Percentiles rank a stretch among this genome's conserved stretches.
These are phyloP conservation scores for Pterocarpus santalinus DNA, from an alignment of 306 rosid species.

Conservation along the genomic window DNA sequence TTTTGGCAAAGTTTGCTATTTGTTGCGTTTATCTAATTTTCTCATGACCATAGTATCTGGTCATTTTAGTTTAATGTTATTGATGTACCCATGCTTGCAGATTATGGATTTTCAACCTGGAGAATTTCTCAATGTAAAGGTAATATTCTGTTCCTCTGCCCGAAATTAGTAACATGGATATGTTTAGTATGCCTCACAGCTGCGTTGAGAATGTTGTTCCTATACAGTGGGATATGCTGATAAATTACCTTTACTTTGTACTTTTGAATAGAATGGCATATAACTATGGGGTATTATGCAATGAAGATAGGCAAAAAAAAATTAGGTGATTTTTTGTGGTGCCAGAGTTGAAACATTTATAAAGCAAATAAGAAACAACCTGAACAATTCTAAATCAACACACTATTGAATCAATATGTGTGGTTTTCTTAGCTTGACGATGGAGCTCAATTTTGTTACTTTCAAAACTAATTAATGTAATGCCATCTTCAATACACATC, in stretches of 20 bases:
- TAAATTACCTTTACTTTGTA: neutral
- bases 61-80: slow-evolving; percentile 18
- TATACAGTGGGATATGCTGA: slow-evolving; percentile 12
- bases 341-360: slow-evolving; percentile 16
- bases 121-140: slow-evolving; percentile 93
- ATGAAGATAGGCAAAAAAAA: neutral
- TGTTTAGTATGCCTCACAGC: slow-evolving; percentile 18
- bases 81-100: slow-evolving; percentile 59
- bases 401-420: neutral
- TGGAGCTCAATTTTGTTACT: neutral
- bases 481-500: neutral
- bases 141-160: slow-evolving; percentile 46
- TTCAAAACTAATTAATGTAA: neutral
- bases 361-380: neutral
- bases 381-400: neutral
- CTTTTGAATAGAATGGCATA: neutral
- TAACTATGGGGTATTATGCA: neutral
- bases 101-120: slow-evolving; percentile 98
- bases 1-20: slow-evolving; percentile 27
- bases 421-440: slow-evolving; percentile 9
- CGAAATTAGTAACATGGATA: neutral
- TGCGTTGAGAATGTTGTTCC: slow-evolving; percentile 9
- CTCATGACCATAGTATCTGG: slow-evolving; percentile 9
- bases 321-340: slow-evolving; percentile 10
- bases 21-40: slow-evolving; percentile 17